Conservation (phyloP, 495 filamentous ascomycete genomes). For the Hyaloscypha finlandica region DNA sequence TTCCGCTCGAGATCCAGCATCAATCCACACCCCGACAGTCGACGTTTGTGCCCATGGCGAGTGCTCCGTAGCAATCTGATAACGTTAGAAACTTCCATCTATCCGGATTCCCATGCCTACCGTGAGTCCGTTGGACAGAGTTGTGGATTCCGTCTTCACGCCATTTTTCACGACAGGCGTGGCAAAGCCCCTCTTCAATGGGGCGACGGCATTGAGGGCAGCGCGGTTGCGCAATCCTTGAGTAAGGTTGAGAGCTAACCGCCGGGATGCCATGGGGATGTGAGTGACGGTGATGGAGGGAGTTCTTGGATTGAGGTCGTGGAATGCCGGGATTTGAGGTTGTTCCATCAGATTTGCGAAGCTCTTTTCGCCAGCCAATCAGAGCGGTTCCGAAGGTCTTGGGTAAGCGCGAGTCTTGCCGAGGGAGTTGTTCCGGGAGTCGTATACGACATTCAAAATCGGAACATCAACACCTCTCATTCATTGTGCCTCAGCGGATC, state of each 20-base stretch:
- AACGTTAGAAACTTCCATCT: slow-evolving; percentile 19
- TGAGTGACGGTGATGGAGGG: slow-evolving; percentile 17
- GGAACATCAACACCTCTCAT: slow-evolving; percentile 10
- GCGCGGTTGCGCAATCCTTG: slow-evolving; percentile 82
- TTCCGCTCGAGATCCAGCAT: slow-evolving; percentile 97
- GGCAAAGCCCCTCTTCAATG: slow-evolving; percentile 80
- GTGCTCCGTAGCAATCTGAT: slow-evolving; percentile 93
- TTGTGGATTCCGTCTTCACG: slow-evolving; percentile 89
- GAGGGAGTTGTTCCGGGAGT: slow-evolving; percentile 21
- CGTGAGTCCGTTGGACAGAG: slow-evolving; percentile 94
- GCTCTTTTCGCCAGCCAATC: slow-evolving; percentile 29
- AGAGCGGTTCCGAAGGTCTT: slow-evolving; percentile 17
- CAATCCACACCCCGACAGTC: slow-evolving; percentile 98
- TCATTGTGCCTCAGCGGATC: slow-evolving; percentile 6
- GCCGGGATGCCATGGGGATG: slow-evolving; percentile 85
- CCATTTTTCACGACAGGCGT: slow-evolving; percentile 70
- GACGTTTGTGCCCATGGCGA: slow-evolving; percentile 98
- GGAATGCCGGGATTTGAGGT: slow-evolving; percentile 22
- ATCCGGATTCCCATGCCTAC: slow-evolving; percentile 53
- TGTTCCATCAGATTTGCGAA: slow-evolving; percentile 25
- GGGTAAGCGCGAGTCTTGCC: slow-evolving; percentile 25
- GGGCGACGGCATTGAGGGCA: slow-evolving; percentile 64
- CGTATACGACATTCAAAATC: slow-evolving; percentile 18
- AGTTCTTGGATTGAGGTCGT: slow-evolving; percentile 25
- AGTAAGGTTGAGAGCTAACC: slow-evolving; percentile 85